Percentiles rank a stretch among this genome's conserved stretches.
Evolutionary conservation across 2,329 filamentous ascomycete species (phyloP).

Genomic region (Polytolypa hystricis): DNA sequence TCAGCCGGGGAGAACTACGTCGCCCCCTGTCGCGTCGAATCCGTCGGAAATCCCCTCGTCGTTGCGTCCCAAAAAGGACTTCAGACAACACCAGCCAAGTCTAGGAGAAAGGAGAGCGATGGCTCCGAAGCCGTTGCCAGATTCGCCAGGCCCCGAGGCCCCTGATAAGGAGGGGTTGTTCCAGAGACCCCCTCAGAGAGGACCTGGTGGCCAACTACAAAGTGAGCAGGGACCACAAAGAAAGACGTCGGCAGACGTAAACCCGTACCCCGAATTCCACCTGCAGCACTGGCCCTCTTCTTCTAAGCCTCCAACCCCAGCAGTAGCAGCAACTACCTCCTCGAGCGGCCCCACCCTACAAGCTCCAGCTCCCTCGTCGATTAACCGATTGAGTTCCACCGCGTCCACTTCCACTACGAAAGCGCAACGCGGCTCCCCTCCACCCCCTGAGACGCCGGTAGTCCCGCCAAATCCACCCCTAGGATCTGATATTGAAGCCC

Average conservation of each 20-base stretch:
- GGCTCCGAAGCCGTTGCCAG: conserved; percentile 65
- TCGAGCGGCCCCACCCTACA: conserved; percentile 31
- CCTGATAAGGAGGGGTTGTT: conserved; percentile 72
- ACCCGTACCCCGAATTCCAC: conserved; percentile 43
- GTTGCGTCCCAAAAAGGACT: conserved; percentile 40
- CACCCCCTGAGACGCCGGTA: conserved; percentile 85
- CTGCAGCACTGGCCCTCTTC: conserved; percentile 56
- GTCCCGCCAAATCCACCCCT: conserved; percentile 59
- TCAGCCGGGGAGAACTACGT: conserved; percentile 14
- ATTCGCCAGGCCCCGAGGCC: conserved; percentile 66
- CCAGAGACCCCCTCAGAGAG: conserved; percentile 46
- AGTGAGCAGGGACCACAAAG: conserved; percentile 6
- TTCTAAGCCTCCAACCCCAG: too few species aligned
- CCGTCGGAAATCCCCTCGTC: conserved; percentile 29
- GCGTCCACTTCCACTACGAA: conserved; percentile 89
- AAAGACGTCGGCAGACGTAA: conserved; percentile 17
- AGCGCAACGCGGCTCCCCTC: conserved; percentile 83
- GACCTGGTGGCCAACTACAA: conserved; percentile 26
- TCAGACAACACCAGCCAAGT: conserved; percentile 43
- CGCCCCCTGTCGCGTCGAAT: conserved; percentile 21
- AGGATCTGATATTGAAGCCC: conserved; percentile 74
- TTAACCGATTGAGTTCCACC: conserved; percentile 62
- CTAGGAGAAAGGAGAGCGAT: conserved; percentile 72
- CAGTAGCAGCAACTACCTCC: conserved; percentile 25
- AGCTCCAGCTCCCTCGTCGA: conserved; percentile 41